Evolutionary conservation across 352 stramenopile genomes (phyloP), one percentile per base, ranked within the genome.

Genomic region (Phytopythium sindhum): DNA sequence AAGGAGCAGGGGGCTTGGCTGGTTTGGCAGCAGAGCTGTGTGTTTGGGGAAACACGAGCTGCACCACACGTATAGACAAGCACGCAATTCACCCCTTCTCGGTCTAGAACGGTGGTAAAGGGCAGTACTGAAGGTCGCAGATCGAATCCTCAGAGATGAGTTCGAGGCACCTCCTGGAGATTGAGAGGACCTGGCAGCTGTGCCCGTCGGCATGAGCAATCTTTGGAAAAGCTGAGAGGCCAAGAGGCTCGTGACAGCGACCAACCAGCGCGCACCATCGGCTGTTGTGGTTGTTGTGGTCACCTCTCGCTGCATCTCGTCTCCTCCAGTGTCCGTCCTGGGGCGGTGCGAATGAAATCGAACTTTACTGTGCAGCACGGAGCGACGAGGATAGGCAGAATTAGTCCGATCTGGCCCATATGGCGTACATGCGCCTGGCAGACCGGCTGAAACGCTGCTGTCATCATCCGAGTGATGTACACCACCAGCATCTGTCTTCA

Each of bases 201-300:
- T n/a, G 3, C 10, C 23, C 4, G 0, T 23, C n/a, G 1, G 44
- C 44, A 51, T 17, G 44, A 51, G 44, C 44, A 29, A 31, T 21
- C 23, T 17, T 29, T 21, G 21, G 44, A 19, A 14, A 12, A 15
- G 23, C 6, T 14, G 44, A 6, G 23, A n/a, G 29, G 35, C 14
- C 50, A 5, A 56, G 50, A 23, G 47, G 50, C 50, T 56, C 50
- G 50, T 56, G 50, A 15, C 50, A 23, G 10, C 50, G 19, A 15
- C 50, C 50, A 56, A 56, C 50, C 50, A 39, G 1, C 14, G 50
- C 14, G 9, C 50, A 17, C 44, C 44, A n/a, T 17, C 23, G n/a
- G 12, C 11, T 11, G 4, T 44, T 44, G 37, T 35, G 31, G 3
- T 35, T 6, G 23, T 15, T 10, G 14, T 2, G 48, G 12, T 55